Evolutionary conservation across 2,329 filamentous ascomycete genomes (phyloP), one percentile per base, ranked within the genome.

Genomic region (Xylaria sp.): DNA sequence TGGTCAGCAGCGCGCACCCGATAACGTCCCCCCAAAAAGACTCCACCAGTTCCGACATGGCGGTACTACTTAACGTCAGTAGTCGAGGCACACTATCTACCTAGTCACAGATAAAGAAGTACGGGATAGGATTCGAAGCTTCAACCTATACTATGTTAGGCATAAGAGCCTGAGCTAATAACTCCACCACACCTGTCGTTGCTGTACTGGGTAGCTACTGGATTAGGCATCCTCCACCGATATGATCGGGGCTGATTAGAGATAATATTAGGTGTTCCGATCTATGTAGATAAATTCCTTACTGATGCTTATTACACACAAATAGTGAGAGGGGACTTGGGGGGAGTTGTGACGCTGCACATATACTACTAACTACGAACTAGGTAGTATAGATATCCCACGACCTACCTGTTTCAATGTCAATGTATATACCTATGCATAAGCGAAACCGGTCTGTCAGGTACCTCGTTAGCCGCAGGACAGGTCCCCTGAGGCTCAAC

Each of bases 1-100:
- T 22, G 15, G 31, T 54, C 33, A 22, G 13, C 50, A 39, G 7
- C 45, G 25, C 22, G 11, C 50, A 38, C 29, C n/a, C 25, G 50
- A 22, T 33, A 33, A n/a, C 20, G 15, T 6, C 25, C 25, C 25
- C 20, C 38, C 42, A 29, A 44, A 31, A 27, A 50, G 31, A 49
- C 63, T 63, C 64, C 64, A 67, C 57, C 61, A 58, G 51, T 65
- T 61, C 65, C 61, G 31, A 42, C 61, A 47, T 27, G 50, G 61
- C 61, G 61, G 65, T 61, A 65, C 57, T 47, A 58, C 33, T 27
- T 29, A 27, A 3, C 7, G 22, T 29, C 42, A 27, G n/a, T 29
- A 45, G 45, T 54, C 27, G 25, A 53, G 31, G 17, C 2, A 6
- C 17, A 15, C n/a, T 22, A 25, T 5, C 20, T 22, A 22, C 2